Percentiles rank a stretch among this genome's conserved stretches.
phyloP scores from a whole-genome alignment of 306 rosid genomes.

The Vigna nakashimae region DNA sequence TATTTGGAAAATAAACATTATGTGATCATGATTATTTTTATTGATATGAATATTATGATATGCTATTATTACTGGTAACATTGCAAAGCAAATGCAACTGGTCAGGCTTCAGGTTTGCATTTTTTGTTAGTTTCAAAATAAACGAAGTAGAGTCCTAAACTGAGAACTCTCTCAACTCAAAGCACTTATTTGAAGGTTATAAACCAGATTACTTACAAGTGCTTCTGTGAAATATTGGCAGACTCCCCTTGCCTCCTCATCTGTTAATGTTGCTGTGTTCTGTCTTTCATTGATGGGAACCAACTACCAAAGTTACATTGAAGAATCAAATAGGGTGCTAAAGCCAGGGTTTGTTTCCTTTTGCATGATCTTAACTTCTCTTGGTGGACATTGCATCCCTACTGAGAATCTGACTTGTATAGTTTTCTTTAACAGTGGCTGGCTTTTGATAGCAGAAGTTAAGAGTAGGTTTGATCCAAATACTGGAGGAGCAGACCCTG shows the following conservation, averaged over 20 bases:
- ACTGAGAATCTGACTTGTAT: conserved; percentile 38
- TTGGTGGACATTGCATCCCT: neutral
- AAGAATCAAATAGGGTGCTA: conserved; percentile 85
- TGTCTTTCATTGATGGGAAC: conserved; percentile 97
- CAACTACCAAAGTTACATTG: conserved; percentile 70
- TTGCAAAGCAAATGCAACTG: neutral
- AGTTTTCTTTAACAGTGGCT: conserved; percentile 61
- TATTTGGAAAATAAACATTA: conserved; percentile 16
- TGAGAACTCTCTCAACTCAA: conserved; percentile 5
- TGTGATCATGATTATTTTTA: neutral
- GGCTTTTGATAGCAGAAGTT: conserved; percentile 97
- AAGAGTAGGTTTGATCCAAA: conserved; percentile 91
- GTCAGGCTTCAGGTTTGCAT: conserved; percentile 10
- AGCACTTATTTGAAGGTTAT: neutral
- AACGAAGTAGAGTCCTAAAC: neutral
- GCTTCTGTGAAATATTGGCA: conserved; percentile 51
- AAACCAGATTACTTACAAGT: neutral
- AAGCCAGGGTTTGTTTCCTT: conserved; percentile 64
- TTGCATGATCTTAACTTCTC: neutral
- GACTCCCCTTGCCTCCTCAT: conserved; percentile 71
- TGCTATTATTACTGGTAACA: conserved; percentile 2
- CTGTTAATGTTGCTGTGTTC: conserved; percentile 84
- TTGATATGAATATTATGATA: neutral
- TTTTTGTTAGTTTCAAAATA: neutral
- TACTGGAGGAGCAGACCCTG: conserved; percentile 90